Evolutionary conservation across 176 grass and related monocot genomes (phyloP).

Genomic region (Leersia perrieri): DNA sequence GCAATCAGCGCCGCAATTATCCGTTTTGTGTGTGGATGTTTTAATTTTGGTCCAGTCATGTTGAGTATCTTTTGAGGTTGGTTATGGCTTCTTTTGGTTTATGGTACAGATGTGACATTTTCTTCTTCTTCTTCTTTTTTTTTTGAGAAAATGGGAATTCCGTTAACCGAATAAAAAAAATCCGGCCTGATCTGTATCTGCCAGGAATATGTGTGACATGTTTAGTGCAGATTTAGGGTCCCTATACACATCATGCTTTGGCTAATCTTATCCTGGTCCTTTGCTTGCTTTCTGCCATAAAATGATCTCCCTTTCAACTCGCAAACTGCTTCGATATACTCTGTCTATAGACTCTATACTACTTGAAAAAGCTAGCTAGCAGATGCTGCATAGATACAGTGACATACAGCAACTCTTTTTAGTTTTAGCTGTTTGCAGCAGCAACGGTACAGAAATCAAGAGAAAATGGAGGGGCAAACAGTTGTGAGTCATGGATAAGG

Average conservation of each 20-base stretch:
- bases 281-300: neutral
- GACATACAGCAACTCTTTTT: neutral
- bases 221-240: neutral
- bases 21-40: neutral
- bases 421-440: neutral
- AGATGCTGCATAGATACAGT: neutral
- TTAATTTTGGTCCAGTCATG: neutral
- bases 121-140: too few species aligned
- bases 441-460: neutral
- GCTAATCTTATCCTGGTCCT: neutral
- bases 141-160: neutral
- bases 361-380: neutral
- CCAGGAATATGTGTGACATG: neutral
- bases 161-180: neutral
- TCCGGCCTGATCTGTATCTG: neutral
- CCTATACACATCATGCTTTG: neutral
- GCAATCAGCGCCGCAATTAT: neutral
- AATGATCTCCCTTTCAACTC: neutral
- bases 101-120: neutral
- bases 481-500: neutral
- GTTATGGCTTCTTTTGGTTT: neutral
- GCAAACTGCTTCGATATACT: neutral
- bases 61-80: neutral
- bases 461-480: conserved; percentile 20
- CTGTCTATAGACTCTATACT: too few species aligned